phyloP scores from a whole-genome alignment of 176 grass and related monocot genomes.

The Melocanna baccifera region DNA sequence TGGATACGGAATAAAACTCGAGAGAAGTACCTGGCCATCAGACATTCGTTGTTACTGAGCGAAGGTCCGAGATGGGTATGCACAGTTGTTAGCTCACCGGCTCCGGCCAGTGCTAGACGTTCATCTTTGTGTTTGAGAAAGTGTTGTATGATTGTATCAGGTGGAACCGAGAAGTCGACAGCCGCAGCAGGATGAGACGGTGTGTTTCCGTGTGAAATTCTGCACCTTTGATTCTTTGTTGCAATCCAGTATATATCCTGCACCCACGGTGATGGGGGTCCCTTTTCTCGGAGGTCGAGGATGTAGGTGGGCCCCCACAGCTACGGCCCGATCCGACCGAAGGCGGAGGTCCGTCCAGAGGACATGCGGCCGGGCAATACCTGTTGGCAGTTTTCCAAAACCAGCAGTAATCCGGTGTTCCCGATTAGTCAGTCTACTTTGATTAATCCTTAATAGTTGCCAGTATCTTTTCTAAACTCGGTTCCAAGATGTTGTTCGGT shows the following conservation, averaged over 20 bases:
- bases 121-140: constrained; percentile 13
- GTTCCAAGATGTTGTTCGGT: not conserved
- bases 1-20: constrained; percentile 28
- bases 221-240: not conserved
- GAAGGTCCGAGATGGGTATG: constrained; percentile 26
- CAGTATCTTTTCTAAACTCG: not conserved
- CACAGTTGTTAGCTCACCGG: not conserved
- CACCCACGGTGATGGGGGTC: not conserved
- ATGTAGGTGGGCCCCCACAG: not conserved
- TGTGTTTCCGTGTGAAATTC: not conserved
- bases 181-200: not conserved
- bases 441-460: not conserved
- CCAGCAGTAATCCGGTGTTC: not conserved
- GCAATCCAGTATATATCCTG: not conserved
- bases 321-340: not conserved
- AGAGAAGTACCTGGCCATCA: constrained; percentile 7
- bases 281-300: constrained; percentile 38
- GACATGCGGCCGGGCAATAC: not conserved
- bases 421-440: no score
- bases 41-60: constrained; percentile 13
- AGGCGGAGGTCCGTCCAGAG: not conserved
- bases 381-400: not conserved
- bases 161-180: not conserved
- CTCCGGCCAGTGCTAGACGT: not conserved
- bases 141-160: not conserved